Percentiles rank a stretch among this genome's conserved stretches.
Conservation (phyloP, 345 rosid species). For the Erucastrum elatum region DNA sequence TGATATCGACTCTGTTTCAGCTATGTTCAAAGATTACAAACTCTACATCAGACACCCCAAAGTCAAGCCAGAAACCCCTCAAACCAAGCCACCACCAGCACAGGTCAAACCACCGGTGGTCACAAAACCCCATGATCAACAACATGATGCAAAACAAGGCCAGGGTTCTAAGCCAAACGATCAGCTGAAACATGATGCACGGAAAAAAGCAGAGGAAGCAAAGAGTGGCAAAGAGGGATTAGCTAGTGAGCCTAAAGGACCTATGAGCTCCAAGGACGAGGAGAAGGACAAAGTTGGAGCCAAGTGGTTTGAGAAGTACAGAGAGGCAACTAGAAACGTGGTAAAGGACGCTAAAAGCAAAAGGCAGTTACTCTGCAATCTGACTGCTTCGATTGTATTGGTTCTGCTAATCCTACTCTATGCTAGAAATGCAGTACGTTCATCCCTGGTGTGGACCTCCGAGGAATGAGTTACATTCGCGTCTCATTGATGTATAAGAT, state of each 20-base stretch:
- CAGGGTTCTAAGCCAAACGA: slow-evolving; percentile 14
- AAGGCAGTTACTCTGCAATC: slow-evolving; percentile 36
- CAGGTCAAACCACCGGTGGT: slow-evolving; percentile 28
- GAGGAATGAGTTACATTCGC: slow-evolving; percentile 28
- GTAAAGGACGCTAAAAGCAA: slow-evolving; percentile 43
- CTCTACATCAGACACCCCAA: slow-evolving; percentile 38
- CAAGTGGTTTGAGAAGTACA: slow-evolving; percentile 40
- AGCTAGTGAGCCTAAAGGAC: slow-evolving; percentile 26
- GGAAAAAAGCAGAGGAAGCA: slow-evolving; percentile 22
- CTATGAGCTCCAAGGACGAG: slow-evolving; percentile 30
- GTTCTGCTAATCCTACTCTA: slow-evolving; percentile 37
- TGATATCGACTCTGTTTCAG: slow-evolving; percentile 36
- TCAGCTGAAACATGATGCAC: slow-evolving; percentile 33
- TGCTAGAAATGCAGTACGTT: slow-evolving; percentile 39
- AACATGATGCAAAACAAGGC: slow-evolving; percentile 21
- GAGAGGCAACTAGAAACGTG: slow-evolving; percentile 37
- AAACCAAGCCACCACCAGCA: slow-evolving; percentile 32
- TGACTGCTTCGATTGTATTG: slow-evolving; percentile 39
- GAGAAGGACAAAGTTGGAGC: slow-evolving; percentile 37
- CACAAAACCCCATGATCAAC: slow-evolving; percentile 22
- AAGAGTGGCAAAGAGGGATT: background rate
- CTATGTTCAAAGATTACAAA: slow-evolving; percentile 42
- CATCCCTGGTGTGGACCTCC: slow-evolving; percentile 28
- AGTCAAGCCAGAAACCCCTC: slow-evolving; percentile 31
- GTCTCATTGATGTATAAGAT: slow-evolving; percentile 25